These are phyloP conservation scores for Penicillium manginii DNA, from an alignment of 495 filamentous ascomycete genomes.

Conservation along the genomic window DNA sequence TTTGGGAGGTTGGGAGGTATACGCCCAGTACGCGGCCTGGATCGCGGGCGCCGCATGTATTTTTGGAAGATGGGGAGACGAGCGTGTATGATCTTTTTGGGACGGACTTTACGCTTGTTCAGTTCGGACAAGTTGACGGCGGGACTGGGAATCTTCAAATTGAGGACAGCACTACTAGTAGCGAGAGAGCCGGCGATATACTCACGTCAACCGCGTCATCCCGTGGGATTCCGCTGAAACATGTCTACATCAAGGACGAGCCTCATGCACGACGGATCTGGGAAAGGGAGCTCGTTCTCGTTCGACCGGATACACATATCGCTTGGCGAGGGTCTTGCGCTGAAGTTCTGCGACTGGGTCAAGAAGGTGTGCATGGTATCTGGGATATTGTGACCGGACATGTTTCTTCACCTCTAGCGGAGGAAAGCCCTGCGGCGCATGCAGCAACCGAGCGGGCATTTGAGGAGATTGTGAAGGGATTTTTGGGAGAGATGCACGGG, in stretches of 20 bases:
- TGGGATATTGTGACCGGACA: background rate
- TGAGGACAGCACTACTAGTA: too few relatives aligned
- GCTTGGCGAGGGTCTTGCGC: conserved; percentile 11
- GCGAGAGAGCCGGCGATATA: background rate
- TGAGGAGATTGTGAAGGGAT: background rate
- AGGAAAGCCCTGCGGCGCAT: background rate
- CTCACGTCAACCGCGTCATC: background rate
- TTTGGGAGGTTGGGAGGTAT: conserved; percentile 24
- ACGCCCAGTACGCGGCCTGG: conserved; percentile 34
- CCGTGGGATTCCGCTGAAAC: background rate
- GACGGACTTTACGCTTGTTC: conserved; percentile 27
- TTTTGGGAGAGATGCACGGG: background rate
- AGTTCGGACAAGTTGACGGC: too few relatives aligned
- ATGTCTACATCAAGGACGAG: background rate
- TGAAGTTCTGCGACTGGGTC: background rate
- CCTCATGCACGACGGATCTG: background rate
- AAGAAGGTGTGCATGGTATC: background rate
- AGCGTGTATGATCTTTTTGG: conserved; percentile 37
- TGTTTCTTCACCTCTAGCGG: background rate
- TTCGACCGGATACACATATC: conserved; percentile 11
- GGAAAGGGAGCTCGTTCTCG: conserved; percentile 6
- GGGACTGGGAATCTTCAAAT: too few relatives aligned
- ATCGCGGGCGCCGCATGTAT: conserved; percentile 34
- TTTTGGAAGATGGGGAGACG: conserved; percentile 26
- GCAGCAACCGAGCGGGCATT: background rate